Evolutionary conservation across 139 green algal species (phyloP).

Genomic region (Ostreobium quekettii): DNA sequence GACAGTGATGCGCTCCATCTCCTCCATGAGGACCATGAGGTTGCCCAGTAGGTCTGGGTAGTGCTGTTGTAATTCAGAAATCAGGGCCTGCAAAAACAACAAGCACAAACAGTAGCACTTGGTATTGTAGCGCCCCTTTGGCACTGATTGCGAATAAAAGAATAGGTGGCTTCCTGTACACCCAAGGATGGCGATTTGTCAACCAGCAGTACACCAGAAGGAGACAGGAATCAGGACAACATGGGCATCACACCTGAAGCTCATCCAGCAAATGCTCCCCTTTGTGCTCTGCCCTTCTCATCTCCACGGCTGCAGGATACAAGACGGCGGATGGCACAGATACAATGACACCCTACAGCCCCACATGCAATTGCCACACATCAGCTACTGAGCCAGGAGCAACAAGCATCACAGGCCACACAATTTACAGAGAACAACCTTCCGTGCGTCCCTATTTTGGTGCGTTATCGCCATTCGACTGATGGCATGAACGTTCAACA

Average conservation of each 20-base stretch:
- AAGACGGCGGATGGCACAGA: conserved; percentile 44
- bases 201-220: neutral
- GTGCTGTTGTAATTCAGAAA: neutral
- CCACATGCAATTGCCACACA: neutral
- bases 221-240: neutral
- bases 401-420: neutral
- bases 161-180: too few species aligned
- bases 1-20: conserved; percentile 31
- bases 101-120: too few species aligned
- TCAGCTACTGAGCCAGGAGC: neutral
- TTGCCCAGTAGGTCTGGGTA: conserved; percentile 7
- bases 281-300: neutral
- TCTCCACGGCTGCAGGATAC: conserved; percentile 44
- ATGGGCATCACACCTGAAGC: neutral
- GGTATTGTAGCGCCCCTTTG: too few species aligned
- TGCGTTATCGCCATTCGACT: too few species aligned
- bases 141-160: too few species aligned
- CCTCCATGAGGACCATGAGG: conserved; percentile 23
- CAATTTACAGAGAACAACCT: neutral
- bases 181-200: too few species aligned
- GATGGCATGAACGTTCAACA: too few species aligned
- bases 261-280: neutral
- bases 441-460: neutral
- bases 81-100: neutral
- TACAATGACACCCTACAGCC: conserved; percentile 28